These are phyloP conservation scores for Ophiostoma tasmaniense DNA, from an alignment of 2,329 filamentous ascomycete genomes.

Conservation along the genomic window DNA sequence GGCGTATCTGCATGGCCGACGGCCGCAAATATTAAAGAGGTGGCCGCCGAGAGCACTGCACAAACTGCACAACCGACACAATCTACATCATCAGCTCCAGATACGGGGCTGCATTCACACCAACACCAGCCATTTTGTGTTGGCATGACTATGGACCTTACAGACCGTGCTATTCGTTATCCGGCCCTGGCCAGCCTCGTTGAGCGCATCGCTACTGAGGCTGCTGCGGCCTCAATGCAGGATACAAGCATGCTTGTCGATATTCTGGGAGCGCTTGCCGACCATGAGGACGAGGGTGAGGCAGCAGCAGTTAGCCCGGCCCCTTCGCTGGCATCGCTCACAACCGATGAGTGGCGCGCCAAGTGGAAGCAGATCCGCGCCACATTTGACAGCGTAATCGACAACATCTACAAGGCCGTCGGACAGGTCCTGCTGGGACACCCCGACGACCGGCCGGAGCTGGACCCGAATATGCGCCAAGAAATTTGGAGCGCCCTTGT, in stretches of 20 bases:
- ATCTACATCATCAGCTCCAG: conserved; percentile 15
- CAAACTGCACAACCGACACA: neutral
- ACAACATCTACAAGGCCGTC: conserved; percentile 14
- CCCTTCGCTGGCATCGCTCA: neutral
- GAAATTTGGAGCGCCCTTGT: conserved; percentile 20
- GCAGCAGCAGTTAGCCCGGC: neutral
- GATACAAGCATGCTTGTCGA: conserved; percentile 19
- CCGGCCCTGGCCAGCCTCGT: conserved; percentile 31
- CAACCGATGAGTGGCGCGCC: conserved; percentile 6
- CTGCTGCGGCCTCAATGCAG: conserved; percentile 22
- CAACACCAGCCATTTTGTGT: conserved; percentile 16
- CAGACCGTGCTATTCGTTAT: conserved; percentile 19
- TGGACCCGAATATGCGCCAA: conserved; percentile 14
- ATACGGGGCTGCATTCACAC: neutral
- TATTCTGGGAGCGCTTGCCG: conserved; percentile 13
- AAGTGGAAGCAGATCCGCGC: conserved; percentile 7
- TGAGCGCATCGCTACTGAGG: conserved; percentile 38
- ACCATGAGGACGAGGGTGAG: conserved; percentile 19
- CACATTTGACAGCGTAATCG: conserved; percentile 15
- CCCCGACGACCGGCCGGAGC: conserved; percentile 4
- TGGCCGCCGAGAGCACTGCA: neutral
- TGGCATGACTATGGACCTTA: conserved; percentile 18
- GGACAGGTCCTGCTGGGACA: conserved; percentile 7
- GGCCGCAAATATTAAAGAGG: conserved; percentile 10
- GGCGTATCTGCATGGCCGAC: conserved; percentile 14